Evolutionary conservation across 2,329 filamentous ascomycete species (phyloP), one percentile per base, ranked within the genome.

Genomic region (Sporothrix dimorphospora): DNA sequence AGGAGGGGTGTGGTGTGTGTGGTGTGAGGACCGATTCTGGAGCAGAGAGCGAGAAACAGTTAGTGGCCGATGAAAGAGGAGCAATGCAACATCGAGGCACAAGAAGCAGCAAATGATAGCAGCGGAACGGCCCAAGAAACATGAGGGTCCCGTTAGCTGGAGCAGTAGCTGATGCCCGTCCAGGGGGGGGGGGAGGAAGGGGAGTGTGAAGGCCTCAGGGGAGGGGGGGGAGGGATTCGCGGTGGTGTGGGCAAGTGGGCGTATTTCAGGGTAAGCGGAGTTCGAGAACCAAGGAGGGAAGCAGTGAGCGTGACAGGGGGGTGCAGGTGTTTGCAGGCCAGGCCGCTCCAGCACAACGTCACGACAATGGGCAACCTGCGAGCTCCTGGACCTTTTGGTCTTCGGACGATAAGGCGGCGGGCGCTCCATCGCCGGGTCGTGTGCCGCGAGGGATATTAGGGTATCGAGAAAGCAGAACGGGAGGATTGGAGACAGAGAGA

Each of bases 111-210:
- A 70, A 61, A 57, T 55, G 51, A 55, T n/a, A 69, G 34, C 30
- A 42, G 12, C 16, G 21, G 51, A 57, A 19, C 27, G 27, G 45
- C 30, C 16, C 34, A 42, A 72, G 42, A 51, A 55, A 55, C 66
- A 42, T 24, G 66, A 69, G 45, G 53, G 71, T 61, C 57, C 55
- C 71, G 66, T 65, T 42, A 70, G 67, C 71, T 72, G 59, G 40
- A 49, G 63, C 67, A 49, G 47, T 55, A 65, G 71, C 66, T 55
- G 71, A 69, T 21, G 51, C 42, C 21, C 38, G 11, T 45, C 38
- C 59, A 65, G 59, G 59, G 59, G 59, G 59, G 21, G 45, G 38
- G 59, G 30, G 14, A 69, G 66, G 24, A 47, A 34, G 65, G 65
- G 53, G 14, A 47, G 63, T 21, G 65, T 21, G 47, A 53, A 51